phyloP scores from a whole-genome alignment of 345 rosid genomes.

The Citrus maxima region DNA sequence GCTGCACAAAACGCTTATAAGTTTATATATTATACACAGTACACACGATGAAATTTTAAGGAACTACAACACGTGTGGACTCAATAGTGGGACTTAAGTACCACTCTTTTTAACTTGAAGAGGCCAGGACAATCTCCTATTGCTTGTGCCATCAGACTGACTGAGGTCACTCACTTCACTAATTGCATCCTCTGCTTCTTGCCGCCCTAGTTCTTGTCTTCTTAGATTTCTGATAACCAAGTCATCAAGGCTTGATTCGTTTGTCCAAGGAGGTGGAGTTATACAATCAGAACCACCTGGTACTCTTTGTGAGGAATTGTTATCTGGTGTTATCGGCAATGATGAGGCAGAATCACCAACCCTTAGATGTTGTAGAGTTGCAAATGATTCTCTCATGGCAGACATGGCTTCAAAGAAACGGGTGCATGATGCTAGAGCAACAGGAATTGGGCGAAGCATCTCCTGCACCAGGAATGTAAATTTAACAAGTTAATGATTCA shows the following conservation, averaged over 20 bases:
- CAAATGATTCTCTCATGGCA: slow-evolving; percentile 97
- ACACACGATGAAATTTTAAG: not conserved
- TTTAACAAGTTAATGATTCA: not conserved
- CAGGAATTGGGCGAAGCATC: slow-evolving; percentile 98
- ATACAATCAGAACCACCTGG: slow-evolving; percentile 47
- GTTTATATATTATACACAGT: not conserved
- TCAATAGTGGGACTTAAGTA: not conserved
- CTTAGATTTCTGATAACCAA: slow-evolving; percentile 40
- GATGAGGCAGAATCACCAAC: slow-evolving; percentile 62
- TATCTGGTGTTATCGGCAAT: slow-evolving; percentile 56
- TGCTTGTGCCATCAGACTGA: slow-evolving; percentile 42
- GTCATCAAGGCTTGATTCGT: slow-evolving; percentile 63
- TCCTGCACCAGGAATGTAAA: slow-evolving; percentile 42
- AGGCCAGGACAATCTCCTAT: slow-evolving; percentile 91
- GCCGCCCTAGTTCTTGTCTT: slow-evolving; percentile 37
- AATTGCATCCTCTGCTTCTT: slow-evolving; percentile 42
- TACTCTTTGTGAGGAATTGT: slow-evolving; percentile 34
- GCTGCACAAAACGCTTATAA: not conserved
- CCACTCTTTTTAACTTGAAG: slow-evolving; percentile 51
- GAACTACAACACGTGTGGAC: not conserved
- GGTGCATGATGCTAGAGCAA: slow-evolving; percentile 97
- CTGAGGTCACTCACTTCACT: slow-evolving; percentile 34
- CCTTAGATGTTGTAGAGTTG: slow-evolving; percentile 81
- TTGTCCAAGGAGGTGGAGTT: slow-evolving; percentile 78
- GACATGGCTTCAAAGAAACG: slow-evolving; percentile 98